Conservation (phyloP, 805 yeast species). For the Blastobotrys attinorum region DNA sequence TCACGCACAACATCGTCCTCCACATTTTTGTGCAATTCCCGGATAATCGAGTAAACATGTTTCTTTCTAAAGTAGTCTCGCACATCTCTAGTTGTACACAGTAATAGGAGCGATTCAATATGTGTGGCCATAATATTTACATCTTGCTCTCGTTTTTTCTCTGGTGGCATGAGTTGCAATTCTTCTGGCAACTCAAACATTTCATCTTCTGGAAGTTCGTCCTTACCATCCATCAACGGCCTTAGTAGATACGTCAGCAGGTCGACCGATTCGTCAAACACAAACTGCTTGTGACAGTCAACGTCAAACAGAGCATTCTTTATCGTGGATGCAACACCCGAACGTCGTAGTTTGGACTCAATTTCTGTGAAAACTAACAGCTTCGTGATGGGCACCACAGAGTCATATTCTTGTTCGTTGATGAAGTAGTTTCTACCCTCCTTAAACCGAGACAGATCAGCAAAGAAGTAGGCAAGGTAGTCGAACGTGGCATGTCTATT, state of each 20-base stretch:
- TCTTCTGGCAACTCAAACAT: constrained; percentile 83
- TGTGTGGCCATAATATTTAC: constrained; percentile 56
- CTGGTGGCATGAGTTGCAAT: constrained; percentile 68
- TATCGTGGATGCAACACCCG: constrained; percentile 87
- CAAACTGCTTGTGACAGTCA: constrained; percentile 50
- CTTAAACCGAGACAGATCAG: constrained; percentile 72
- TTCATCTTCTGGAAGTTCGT: constrained; percentile 74
- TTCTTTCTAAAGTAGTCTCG: constrained; percentile 75
- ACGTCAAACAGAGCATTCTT: constrained; percentile 83
- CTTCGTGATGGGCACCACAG: constrained; percentile 72
- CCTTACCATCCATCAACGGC: constrained; percentile 67
- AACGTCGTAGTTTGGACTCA: constrained; percentile 70
- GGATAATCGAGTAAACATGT: constrained; percentile 75
- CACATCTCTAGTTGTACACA: constrained; percentile 65
- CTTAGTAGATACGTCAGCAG: constrained; percentile 72
- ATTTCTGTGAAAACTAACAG: constrained; percentile 75
- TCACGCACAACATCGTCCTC: constrained; percentile 44
- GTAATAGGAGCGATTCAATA: constrained; percentile 68
- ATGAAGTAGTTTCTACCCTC: constrained; percentile 61
- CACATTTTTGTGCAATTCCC: constrained; percentile 66
- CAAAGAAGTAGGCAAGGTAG: constrained; percentile 79
- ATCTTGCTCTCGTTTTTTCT: constrained; percentile 69
- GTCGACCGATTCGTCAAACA: constrained; percentile 57
- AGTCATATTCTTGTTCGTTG: constrained; percentile 63
- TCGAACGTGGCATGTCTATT: constrained; percentile 72